phyloP scores from a whole-genome alignment of 306 rosid genomes.

The Cicer cuneatum region DNA sequence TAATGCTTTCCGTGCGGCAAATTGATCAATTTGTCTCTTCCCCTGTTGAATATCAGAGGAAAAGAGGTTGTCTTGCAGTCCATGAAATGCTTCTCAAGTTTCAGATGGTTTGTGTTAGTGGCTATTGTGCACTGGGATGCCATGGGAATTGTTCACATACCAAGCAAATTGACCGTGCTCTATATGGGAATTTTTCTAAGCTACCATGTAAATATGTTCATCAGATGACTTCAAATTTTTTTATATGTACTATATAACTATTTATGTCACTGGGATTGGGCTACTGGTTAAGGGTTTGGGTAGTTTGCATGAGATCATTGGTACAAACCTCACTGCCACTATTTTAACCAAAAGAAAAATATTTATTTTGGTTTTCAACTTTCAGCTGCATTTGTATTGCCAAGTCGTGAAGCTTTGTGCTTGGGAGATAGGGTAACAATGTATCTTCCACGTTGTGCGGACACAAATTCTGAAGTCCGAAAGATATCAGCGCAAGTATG shows the following conservation, averaged over 20 bases:
- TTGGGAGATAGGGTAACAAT: constrained; percentile 84
- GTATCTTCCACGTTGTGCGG: constrained; percentile 98
- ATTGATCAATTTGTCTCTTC: constrained; percentile 90
- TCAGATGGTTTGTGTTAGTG: constrained; percentile 79
- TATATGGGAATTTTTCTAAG: constrained; percentile 78
- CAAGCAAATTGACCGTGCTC: constrained; percentile 75
- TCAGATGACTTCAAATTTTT: constrained; percentile 20
- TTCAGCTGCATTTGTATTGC: constrained; percentile 87
- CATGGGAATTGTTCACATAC: constrained; percentile 83
- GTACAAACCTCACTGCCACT: not conserved
- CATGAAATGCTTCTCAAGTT: constrained; percentile 96
- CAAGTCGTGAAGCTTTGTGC: constrained; percentile 91
- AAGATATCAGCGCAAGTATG: constrained; percentile 88
- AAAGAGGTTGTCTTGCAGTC: constrained; percentile 94
- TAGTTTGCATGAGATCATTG: constrained; percentile 6
- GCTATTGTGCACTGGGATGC: constrained; percentile 86
- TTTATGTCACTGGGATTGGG: constrained; percentile 12
- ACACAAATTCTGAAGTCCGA: constrained; percentile 89
- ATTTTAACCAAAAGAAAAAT: constrained; percentile 13
- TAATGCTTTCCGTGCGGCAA: constrained; percentile 86
- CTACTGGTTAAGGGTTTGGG: not conserved
- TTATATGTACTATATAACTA: constrained; percentile 22
- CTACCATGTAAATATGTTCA: constrained; percentile 77
- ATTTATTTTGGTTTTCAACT: constrained; percentile 38
- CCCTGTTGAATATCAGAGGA: constrained; percentile 83